These are phyloP conservation scores for Cucumis sativus DNA, from an alignment of 306 rosid species.

Conservation along the genomic window DNA sequence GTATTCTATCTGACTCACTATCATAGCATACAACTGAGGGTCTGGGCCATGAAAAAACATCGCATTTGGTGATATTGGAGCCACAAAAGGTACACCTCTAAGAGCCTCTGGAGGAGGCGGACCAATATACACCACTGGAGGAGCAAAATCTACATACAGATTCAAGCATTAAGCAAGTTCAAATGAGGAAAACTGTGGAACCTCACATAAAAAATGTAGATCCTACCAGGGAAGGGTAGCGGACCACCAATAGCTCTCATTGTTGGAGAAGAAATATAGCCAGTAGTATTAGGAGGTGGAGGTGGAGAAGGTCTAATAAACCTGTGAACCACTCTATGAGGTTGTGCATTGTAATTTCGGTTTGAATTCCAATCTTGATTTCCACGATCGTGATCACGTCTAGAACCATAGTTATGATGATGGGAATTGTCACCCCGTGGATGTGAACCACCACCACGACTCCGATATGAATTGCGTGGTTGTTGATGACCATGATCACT, in stretches of 20 bases:
- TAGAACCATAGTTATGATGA: conserved; percentile 40
- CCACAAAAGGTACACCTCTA: conserved; percentile 37
- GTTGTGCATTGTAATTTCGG: conserved; percentile 37
- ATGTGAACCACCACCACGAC: conserved; percentile 47
- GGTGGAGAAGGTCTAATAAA: conserved; percentile 44
- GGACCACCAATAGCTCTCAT: conserved; percentile 40
- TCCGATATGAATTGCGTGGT: conserved; percentile 40
- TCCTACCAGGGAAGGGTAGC: conserved; percentile 54
- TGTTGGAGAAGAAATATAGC: conserved; percentile 34
- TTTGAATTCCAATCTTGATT: conserved; percentile 63
- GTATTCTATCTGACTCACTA: conserved; percentile 68
- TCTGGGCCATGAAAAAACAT: conserved; percentile 32
- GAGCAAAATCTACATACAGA: conserved; percentile 34
- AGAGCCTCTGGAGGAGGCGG: conserved; percentile 34
- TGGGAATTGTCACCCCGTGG: conserved; percentile 62
- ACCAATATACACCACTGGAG: conserved; percentile 34
- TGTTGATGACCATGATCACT: conserved; percentile 41
- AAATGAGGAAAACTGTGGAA: background rate
- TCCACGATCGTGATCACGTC: conserved; percentile 76
- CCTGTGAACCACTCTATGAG: conserved; percentile 37
- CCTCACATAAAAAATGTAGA: background rate
- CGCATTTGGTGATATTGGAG: conserved; percentile 34
- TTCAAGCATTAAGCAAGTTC: conserved; percentile 8
- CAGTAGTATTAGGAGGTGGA: conserved; percentile 35
- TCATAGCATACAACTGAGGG: conserved; percentile 44